These are phyloP conservation scores for Phytophthora syringae DNA, from an alignment of 352 stramenopile species.

Conservation along the genomic window DNA sequence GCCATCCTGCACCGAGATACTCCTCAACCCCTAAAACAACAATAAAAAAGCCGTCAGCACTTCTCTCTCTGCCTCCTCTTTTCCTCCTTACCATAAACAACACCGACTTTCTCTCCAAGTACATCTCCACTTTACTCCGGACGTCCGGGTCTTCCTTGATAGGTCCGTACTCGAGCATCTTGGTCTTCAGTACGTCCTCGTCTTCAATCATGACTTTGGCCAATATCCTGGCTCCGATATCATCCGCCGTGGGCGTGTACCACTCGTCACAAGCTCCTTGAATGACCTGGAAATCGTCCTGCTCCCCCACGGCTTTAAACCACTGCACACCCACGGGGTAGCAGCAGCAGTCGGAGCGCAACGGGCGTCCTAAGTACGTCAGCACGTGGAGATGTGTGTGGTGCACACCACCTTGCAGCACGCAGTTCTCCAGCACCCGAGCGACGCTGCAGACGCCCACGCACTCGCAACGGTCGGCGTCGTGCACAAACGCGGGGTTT, in stretches of 20 bases:
- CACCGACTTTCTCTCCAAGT: conserved; percentile 79
- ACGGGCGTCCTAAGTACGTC: conserved; percentile 70
- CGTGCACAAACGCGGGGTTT: conserved; percentile 62
- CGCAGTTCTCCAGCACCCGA: conserved; percentile 73
- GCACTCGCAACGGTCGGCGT: conserved; percentile 60
- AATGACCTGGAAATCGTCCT: conserved; percentile 80
- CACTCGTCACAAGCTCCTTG: conserved; percentile 71
- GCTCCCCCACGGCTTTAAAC: conserved; percentile 70
- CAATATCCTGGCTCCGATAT: conserved; percentile 80
- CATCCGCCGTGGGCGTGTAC: conserved; percentile 81
- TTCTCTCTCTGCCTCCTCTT: conserved; percentile 1
- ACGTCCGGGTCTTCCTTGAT: conserved; percentile 88
- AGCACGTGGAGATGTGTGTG: conserved; percentile 86
- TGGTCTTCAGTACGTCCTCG: conserved; percentile 71
- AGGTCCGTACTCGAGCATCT: conserved; percentile 84
- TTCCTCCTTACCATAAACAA: conserved; percentile 68
- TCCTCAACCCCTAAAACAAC: conserved; percentile 36
- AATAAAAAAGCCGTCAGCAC: neutral
- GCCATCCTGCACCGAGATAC: conserved; percentile 62
- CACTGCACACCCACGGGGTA: conserved; percentile 76
- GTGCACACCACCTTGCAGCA: conserved; percentile 82
- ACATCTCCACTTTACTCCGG: conserved; percentile 86
- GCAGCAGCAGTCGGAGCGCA: conserved; percentile 70
- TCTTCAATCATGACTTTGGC: conserved; percentile 82
- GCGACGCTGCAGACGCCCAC: conserved; percentile 65